phyloP scores from a whole-genome alignment of 495 filamentous ascomycete genomes.

The Neurospora pannonica region DNA sequence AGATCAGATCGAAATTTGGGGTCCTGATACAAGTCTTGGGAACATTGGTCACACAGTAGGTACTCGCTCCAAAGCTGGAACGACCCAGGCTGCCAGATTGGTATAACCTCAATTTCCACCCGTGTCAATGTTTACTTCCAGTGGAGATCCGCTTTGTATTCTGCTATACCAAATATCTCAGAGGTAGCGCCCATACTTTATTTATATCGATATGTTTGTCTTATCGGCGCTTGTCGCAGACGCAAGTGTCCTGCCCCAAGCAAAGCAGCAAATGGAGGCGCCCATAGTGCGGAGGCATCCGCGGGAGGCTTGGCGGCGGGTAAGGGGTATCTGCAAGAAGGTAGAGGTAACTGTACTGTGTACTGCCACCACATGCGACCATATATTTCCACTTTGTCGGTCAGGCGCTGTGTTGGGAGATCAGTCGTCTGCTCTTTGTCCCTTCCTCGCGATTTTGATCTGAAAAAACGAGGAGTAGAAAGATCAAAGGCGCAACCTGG shows the following conservation, averaged over 20 bases:
- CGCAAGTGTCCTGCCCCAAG: not conserved
- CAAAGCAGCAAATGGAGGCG: not conserved
- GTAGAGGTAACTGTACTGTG: not conserved
- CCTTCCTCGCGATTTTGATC: not conserved
- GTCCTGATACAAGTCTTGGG: not conserved
- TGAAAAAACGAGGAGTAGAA: not conserved
- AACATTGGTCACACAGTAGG: not conserved
- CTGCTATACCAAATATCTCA: not conserved
- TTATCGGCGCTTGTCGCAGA: not conserved
- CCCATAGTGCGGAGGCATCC: not conserved
- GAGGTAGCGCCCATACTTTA: not conserved
- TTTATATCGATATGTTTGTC: not conserved
- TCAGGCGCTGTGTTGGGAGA: not conserved
- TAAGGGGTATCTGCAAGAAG: not conserved
- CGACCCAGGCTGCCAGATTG: not conserved
- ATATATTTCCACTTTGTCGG: not conserved
- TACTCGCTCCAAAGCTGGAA: not conserved
- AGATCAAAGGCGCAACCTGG: not conserved
- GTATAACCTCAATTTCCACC: not conserved
- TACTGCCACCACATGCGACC: not conserved
- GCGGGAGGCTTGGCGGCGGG: not conserved
- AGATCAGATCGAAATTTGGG: not conserved
- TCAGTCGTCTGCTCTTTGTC: not conserved
- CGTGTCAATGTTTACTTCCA: not conserved
- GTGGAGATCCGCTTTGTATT: not conserved